A percentile compares a stretch with the other conserved stretches of the same genome.
Conservation (phyloP, 1,284 basidiomycete species). For the Sparassis latifolia region DNA sequence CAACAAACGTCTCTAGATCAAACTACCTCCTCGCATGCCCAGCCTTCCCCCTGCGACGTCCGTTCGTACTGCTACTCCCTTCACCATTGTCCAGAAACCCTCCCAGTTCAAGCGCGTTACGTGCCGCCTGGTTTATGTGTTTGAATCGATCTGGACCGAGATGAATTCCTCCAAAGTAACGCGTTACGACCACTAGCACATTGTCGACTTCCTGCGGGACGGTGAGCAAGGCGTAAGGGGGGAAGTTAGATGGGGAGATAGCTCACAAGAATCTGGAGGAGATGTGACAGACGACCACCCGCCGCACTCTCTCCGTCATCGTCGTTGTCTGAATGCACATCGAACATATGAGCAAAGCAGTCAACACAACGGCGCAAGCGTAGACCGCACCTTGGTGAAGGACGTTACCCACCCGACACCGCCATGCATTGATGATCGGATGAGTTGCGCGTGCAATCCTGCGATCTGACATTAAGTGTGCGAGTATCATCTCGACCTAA, state of each 20-base stretch:
- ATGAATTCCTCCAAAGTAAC: slow-evolving; percentile 76
- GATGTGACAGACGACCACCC: slow-evolving; percentile 79
- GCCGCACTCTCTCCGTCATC: slow-evolving; percentile 92
- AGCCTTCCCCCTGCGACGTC: slow-evolving; percentile 9
- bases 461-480: slow-evolving; percentile 68
- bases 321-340: slow-evolving; percentile 66
- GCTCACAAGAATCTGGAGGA: slow-evolving; percentile 80
- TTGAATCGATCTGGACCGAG: slow-evolving; percentile 89
- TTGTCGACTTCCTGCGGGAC: slow-evolving; percentile 61
- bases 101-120: slow-evolving; percentile 80
- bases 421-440: slow-evolving; percentile 87
- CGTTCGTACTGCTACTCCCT: slow-evolving; percentile 6
- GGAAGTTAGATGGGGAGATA: not conserved
- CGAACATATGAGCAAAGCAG: too few species aligned
- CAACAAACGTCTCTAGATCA: too few species aligned
- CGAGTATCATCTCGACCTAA: slow-evolving; percentile 69
- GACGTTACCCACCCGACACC: slow-evolving; percentile 59
- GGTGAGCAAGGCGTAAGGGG: not conserved
- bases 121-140: slow-evolving; percentile 85
- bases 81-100: slow-evolving; percentile 56
- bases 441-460: slow-evolving; percentile 77
- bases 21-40: not conserved
- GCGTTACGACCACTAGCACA: slow-evolving; percentile 80
- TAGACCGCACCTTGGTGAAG: slow-evolving; percentile 62
- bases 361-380: too few species aligned